Evolutionary conservation across 1,284 basidiomycete species (phyloP), one percentile per base, ranked within the genome.

Genomic region (Coniferiporia weirii): DNA sequence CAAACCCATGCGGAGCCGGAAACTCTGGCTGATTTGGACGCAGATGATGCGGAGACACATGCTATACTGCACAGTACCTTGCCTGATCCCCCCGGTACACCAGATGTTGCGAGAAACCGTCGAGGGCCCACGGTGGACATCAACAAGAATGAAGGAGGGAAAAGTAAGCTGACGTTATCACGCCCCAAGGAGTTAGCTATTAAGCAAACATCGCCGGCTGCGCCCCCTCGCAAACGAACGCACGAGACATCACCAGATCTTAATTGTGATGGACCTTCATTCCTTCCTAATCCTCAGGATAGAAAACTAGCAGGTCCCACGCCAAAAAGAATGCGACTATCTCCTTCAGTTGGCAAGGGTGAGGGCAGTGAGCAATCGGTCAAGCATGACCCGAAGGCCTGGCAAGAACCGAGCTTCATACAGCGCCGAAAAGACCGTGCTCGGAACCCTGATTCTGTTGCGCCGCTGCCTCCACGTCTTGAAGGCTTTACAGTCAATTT

Each of bases 341-440:
- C 8, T 45, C 52, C 40, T 43, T 7, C n/a, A 8, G 40, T 43
- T 34, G 27, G 1, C 13, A 32, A 51, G 15, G 40, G 47, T 9
- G 32, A 32, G 19, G 20, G 17, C 17, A 38, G 20, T n/a, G 38
- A 48, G 36, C 45, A 51, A 36, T 13, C 22, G 13, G 53, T 50
- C n/a, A 22, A 48, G 35, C 59, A 60, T 22, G 46, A 60, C 22
- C 27, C 19, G 3, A 40, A 54, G 49, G 59, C 59, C 40, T 60
- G 59, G 59, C 12, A 51, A 9, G n/a, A 47, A 10, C 47, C 59
- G 4, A 60, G 52, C 22, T 60, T 60, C 53, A 15, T 55, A 13
- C 51, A 43, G 19, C 45, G n/a, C 12, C 20, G 22, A 19, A 15
- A 51, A 38, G 49, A 27, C 27, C 20, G 22, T 13, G 9, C 8